Evolutionary conservation across 495 filamentous ascomycete genomes (phyloP).

Genomic region (Mycothermus thermophilus): DNA sequence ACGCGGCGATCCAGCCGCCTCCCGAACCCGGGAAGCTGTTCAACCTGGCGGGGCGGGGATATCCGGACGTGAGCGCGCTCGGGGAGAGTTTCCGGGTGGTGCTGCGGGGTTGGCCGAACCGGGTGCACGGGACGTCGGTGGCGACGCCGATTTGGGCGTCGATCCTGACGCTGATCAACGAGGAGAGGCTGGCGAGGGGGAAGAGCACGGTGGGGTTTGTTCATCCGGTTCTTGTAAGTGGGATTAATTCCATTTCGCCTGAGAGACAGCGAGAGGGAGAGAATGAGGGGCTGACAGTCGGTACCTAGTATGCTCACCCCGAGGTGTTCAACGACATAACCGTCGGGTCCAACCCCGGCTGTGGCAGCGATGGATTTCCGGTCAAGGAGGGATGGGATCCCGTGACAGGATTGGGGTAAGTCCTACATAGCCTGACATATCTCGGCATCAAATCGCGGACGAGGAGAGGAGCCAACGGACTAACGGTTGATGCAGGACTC

Average conservation of each 20-base stretch:
- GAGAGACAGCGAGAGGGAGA: too few species aligned
- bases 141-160: slow-evolving; percentile 43
- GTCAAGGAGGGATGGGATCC: slow-evolving; percentile 48
- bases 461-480: too few species aligned
- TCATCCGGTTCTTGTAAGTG: slow-evolving; percentile 45
- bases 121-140: slow-evolving; percentile 44
- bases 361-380: slow-evolving; percentile 41
- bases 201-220: slow-evolving; percentile 41
- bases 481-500: slow-evolving; percentile 3
- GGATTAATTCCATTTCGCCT: too few species aligned
- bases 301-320: slow-evolving; percentile 43
- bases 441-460: too few species aligned
- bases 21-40: slow-evolving; percentile 33
- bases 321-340: slow-evolving; percentile 49
- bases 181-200: slow-evolving; percentile 40
- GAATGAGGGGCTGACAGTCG: slow-evolving; percentile 1
- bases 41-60: slow-evolving; percentile 45
- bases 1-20: slow-evolving; percentile 8
- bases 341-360: slow-evolving; percentile 45
- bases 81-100: slow-evolving; percentile 43
- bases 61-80: slow-evolving; percentile 52
- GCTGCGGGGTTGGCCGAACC: slow-evolving; percentile 24
- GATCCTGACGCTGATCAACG: slow-evolving; percentile 50
- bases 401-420: slow-evolving; percentile 44
- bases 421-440: not conserved